These are phyloP conservation scores for Malassezia obtusa DNA, from an alignment of 1,284 basidiomycete genomes.

Conservation along the genomic window DNA sequence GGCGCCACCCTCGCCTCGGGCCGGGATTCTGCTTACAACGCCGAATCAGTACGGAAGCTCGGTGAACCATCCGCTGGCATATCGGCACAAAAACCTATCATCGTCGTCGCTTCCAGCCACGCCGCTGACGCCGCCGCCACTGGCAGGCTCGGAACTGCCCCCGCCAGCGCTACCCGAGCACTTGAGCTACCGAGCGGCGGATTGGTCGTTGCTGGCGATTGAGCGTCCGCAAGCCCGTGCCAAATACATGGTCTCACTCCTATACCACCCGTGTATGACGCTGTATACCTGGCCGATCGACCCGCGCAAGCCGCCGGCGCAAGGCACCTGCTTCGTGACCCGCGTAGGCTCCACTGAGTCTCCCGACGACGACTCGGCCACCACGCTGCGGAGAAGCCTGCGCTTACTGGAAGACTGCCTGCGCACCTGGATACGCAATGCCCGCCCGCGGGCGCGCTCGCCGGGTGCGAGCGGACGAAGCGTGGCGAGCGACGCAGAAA, in stretches of 20 bases:
- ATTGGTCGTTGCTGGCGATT: conserved; percentile 12
- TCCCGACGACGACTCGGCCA: background rate
- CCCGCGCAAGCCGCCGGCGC: background rate
- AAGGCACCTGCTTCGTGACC: conserved; percentile 10
- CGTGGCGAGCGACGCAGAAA: background rate
- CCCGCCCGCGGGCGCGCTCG: background rate
- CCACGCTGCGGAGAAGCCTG: conserved; percentile 1
- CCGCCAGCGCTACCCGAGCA: background rate
- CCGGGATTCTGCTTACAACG: background rate
- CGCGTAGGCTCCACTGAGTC: background rate
- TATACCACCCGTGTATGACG: conserved; percentile 7
- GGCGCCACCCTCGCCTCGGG: background rate
- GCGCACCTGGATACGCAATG: conserved; percentile 8
- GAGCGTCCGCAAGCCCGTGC: background rate
- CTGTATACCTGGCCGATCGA: conserved; percentile 16
- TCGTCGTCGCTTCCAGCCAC: background rate
- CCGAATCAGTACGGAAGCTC: background rate
- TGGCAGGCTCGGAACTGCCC: background rate
- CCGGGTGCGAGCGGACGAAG: background rate
- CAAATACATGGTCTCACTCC: conserved; percentile 9
- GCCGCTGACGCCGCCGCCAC: background rate
- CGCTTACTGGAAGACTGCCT: conserved; percentile 8
- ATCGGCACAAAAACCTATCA: background rate
- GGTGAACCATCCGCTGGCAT: background rate
- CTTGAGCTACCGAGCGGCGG: background rate